Evolutionary conservation across 208 protist genomes (phyloP).

Genomic region (Endotrypanum monterogeii): DNA sequence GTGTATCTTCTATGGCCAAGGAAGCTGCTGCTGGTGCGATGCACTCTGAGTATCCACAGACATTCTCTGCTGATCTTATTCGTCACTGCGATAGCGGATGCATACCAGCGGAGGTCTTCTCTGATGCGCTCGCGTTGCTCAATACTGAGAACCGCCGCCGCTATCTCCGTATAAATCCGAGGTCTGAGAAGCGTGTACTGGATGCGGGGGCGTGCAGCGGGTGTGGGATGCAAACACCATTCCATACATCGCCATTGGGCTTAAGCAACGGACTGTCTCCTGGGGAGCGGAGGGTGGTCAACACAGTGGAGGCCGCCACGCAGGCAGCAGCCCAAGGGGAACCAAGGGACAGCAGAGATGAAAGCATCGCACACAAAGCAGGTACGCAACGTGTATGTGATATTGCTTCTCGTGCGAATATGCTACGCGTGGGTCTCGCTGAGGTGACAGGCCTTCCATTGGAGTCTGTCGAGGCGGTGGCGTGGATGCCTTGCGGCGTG

Average conservation of each 20-base stretch:
- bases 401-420: not conserved
- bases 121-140: conserved; percentile 35
- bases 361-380: no score
- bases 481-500: conserved; percentile 65
- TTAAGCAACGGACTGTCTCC: not conserved
- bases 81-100: conserved; percentile 46
- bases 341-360: not conserved
- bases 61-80: conserved; percentile 55
- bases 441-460: conserved; percentile 28
- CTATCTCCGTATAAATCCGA: conserved; percentile 66
- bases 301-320: not conserved
- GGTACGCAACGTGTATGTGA: not conserved
- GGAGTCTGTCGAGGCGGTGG: conserved; percentile 31
- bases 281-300: not conserved
- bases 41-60: conserved; percentile 36
- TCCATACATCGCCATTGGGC: not conserved
- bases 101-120: conserved; percentile 61
- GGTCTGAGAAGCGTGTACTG: conserved; percentile 6
- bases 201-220: conserved; percentile 14
- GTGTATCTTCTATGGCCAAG: not conserved
- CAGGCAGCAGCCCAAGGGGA: not conserved
- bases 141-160: conserved; percentile 20
- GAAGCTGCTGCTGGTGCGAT: not conserved
- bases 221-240: not conserved
- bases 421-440: conserved; percentile 30